Evolutionary conservation across 257 asterid species (phyloP).

Genomic region (Paulownia fortunei): DNA sequence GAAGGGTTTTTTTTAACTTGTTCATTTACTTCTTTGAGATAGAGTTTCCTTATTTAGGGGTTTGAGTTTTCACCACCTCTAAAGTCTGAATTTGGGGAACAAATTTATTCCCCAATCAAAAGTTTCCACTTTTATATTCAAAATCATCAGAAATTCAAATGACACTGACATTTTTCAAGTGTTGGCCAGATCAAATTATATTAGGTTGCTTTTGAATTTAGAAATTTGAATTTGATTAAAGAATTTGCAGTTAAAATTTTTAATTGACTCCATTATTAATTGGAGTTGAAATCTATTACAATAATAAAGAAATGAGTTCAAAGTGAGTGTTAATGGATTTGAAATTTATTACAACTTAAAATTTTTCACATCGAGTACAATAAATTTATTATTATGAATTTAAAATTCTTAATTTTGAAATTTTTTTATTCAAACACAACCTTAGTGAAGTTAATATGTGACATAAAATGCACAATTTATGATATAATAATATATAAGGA

Average conservation of each 20-base stretch:
- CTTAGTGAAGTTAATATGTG: no score
- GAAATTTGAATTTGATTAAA: neutral
- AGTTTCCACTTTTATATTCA: neutral
- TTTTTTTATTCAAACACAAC: no score
- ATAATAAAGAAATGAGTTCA: no score
- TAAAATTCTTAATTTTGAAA: no score
- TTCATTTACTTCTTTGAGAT: slow-evolving; percentile 14
- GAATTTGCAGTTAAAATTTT: neutral
- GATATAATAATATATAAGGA: no score
- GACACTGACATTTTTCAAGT: neutral
- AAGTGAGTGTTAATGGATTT: no score
- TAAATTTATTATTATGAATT: no score
- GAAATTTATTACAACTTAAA: no score
- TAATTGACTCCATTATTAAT: neutral
- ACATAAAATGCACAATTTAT: no score
- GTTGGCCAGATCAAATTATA: neutral
- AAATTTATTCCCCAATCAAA: neutral
- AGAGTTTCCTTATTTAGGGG: slow-evolving; percentile 34
- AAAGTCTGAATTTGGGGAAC: slow-evolving; percentile 31
- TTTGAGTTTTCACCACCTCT: slow-evolving; percentile 25
- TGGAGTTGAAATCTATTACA: no score
- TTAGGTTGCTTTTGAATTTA: neutral
- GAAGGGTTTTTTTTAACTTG: slow-evolving; percentile 27
- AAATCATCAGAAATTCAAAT: neutral
- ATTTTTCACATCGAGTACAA: no score